phyloP scores from a whole-genome alignment of 2,329 filamentous ascomycete genomes.

The Ciborinia camelliae region DNA sequence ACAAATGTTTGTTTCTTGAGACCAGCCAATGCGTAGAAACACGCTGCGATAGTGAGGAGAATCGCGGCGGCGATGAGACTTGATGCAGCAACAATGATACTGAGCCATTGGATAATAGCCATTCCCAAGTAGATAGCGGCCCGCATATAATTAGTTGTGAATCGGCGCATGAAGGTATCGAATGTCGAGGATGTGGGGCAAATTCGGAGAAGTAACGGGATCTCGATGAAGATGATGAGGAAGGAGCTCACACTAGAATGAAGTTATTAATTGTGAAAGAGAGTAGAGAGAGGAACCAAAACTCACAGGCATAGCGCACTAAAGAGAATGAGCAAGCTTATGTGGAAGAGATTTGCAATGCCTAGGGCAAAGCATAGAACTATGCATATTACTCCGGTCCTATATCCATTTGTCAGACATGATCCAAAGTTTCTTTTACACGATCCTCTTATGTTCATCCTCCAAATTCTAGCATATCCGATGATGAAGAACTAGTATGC shows the following conservation, averaged over 20 bases:
- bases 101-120: constrained; percentile 81
- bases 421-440: constrained; percentile 7
- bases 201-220: constrained; percentile 92
- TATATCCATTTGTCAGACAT: constrained; percentile 38
- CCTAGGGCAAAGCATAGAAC: constrained; percentile 67
- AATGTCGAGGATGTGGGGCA: constrained; percentile 91
- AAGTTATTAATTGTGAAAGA: constrained; percentile 18
- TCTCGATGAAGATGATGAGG: constrained; percentile 79
- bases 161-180: constrained; percentile 82
- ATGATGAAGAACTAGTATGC: not conserved
- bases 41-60: constrained; percentile 69
- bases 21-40: constrained; percentile 78
- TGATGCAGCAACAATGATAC: constrained; percentile 60
- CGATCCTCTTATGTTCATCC: not conserved
- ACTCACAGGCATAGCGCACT: constrained; percentile 53
- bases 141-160: constrained; percentile 97
- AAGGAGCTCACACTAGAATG: constrained; percentile 61
- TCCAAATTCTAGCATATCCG: not conserved
- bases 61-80: constrained; percentile 85
- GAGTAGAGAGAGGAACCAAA: not conserved
- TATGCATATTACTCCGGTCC: constrained; percentile 68
- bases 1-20: constrained; percentile 83
- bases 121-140: constrained; percentile 81
- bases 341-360: constrained; percentile 63
- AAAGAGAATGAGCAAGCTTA: constrained; percentile 45